phyloP scores from a whole-genome alignment of 768 basidiomycete species.

The Tephrocybe rancida region DNA sequence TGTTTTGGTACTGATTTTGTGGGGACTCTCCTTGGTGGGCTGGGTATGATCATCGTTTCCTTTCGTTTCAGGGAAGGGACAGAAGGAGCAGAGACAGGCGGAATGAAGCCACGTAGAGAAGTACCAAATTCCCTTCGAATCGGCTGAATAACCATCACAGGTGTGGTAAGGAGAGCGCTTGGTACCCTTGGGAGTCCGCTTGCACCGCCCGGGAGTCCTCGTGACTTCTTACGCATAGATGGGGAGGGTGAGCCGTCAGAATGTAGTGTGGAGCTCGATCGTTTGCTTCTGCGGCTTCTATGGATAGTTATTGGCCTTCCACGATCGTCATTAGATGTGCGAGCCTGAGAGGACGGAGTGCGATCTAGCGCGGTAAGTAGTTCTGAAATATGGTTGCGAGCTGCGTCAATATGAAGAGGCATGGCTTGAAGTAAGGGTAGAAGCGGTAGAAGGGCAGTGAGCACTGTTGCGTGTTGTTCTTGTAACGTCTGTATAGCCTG shows the following conservation, averaged over 20 bases:
- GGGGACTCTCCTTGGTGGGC: background rate
- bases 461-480: slow-evolving; percentile 59
- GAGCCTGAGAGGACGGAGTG: slow-evolving; percentile 6
- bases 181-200: background rate
- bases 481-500: slow-evolving; percentile 62
- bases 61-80: slow-evolving; percentile 2
- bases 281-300: slow-evolving; percentile 14
- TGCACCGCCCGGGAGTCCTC: background rate
- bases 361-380: slow-evolving; percentile 22
- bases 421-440: slow-evolving; percentile 62
- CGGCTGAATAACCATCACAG: background rate
- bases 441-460: slow-evolving; percentile 58
- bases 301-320: slow-evolving; percentile 2
- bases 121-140: background rate
- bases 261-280: slow-evolving; percentile 18
- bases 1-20: background rate
- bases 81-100: background rate
- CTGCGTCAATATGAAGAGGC: slow-evolving; percentile 55
- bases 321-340: slow-evolving; percentile 4
- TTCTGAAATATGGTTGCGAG: slow-evolving; percentile 35
- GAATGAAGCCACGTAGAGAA: background rate
- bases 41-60: slow-evolving; percentile 4
- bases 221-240: slow-evolving; percentile 14
- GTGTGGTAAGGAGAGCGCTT: background rate
- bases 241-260: slow-evolving; percentile 13